Conservation (phyloP, 306 rosid species). For the Cucumis hystrix region DNA sequence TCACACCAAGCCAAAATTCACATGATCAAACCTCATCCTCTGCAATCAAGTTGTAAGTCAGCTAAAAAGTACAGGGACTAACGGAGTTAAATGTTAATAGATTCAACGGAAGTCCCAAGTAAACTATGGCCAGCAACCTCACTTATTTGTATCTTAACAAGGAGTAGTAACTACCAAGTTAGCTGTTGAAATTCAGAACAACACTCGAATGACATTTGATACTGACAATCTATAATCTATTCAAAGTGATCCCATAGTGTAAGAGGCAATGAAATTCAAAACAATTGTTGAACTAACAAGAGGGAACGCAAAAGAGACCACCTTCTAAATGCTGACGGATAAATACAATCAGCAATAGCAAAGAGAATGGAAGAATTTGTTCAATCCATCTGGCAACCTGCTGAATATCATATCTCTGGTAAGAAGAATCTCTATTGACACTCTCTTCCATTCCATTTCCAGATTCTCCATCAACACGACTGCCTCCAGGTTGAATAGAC, state of each 20-base stretch:
- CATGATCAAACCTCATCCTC: not conserved
- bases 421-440: conserved; percentile 35
- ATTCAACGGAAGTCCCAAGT: not conserved
- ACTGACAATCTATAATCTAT: not conserved
- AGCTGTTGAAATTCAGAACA: not conserved
- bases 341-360: conserved; percentile 63
- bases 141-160: not conserved
- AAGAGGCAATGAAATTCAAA: not conserved
- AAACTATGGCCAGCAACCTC: not conserved
- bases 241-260: not conserved
- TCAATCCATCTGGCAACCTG: conserved; percentile 64
- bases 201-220: not conserved
- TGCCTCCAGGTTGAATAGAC: conserved; percentile 17
- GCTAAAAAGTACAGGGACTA: not conserved
- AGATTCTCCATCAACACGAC: conserved; percentile 22
- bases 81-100: not conserved
- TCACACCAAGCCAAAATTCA: not conserved
- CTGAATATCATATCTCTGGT: conserved; percentile 65
- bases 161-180: not conserved
- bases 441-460: conserved; percentile 27
- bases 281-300: not conserved
- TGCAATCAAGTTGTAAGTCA: not conserved
- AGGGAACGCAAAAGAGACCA: conserved; percentile 9
- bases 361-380: conserved; percentile 72
- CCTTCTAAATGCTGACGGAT: conserved; percentile 90